Percentiles rank a stretch among this genome's conserved stretches.
Evolutionary conservation across 441 rosid species (phyloP).

Genomic region (Corymbia citriodora): DNA sequence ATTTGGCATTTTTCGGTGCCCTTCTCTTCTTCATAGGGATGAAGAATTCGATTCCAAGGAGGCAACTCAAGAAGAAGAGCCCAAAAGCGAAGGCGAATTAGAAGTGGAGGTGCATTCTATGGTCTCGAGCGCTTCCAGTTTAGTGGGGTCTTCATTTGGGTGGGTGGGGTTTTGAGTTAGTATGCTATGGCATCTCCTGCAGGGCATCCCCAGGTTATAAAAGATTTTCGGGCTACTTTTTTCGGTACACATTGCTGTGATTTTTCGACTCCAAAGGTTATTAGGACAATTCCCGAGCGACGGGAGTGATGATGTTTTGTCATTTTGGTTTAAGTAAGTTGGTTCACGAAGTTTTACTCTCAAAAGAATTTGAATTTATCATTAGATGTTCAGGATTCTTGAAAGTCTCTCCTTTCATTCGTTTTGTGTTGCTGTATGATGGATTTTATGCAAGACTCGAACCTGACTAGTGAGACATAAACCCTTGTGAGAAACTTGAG

Average conservation of each 20-base stretch:
- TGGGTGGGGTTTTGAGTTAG: not conserved
- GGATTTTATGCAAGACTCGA: not conserved
- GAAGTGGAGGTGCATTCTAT: not conserved
- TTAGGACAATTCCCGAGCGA: not conserved
- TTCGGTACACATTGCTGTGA: not conserved
- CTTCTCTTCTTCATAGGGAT: slow-evolving; percentile 71
- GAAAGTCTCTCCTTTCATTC: not conserved
- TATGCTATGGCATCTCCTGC: not conserved
- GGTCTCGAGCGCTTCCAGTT: not conserved
- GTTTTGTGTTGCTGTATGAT: not conserved
- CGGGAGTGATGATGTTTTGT: not conserved
- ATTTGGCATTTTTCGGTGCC: slow-evolving; percentile 64
- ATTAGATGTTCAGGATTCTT: not conserved
- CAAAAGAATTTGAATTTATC: not conserved
- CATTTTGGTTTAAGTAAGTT: not conserved
- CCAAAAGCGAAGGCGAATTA: slow-evolving; percentile 48
- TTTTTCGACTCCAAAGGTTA: not conserved
- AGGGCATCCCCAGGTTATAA: not conserved
- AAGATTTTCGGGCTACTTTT: not conserved
- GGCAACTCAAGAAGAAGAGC: slow-evolving; percentile 55
- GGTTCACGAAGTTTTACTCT: not conserved
- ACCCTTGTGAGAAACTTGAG: not conserved
- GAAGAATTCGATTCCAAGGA: slow-evolving; percentile 71
- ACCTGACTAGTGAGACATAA: not conserved
- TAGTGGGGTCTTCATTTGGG: not conserved